Evolutionary conservation across 768 basidiomycete genomes (phyloP).

Genomic region (Auricularia sp.): DNA sequence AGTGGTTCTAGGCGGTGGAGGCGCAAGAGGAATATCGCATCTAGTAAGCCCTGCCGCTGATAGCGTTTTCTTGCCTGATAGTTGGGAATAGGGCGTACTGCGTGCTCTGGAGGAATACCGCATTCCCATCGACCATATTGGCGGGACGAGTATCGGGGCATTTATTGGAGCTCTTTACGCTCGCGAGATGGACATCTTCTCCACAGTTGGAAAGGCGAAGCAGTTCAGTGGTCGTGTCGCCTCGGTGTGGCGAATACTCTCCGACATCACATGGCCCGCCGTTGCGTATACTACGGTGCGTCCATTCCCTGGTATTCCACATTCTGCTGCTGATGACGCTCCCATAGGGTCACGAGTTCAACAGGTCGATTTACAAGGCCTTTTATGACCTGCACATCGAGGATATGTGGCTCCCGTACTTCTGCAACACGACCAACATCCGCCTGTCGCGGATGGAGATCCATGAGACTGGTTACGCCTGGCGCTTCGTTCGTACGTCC

Average conservation of each 20-base stretch:
- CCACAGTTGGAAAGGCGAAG: slow-evolving; percentile 75
- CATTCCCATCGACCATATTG: slow-evolving; percentile 90
- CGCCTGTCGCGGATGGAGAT: slow-evolving; percentile 94
- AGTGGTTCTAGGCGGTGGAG: slow-evolving; percentile 93
- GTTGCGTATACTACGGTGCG: slow-evolving; percentile 82
- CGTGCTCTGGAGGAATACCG: slow-evolving; percentile 85
- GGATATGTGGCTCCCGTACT: slow-evolving; percentile 98
- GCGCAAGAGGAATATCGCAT: slow-evolving; percentile 80
- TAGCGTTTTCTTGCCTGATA: neutral
- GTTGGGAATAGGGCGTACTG: slow-evolving; percentile 61
- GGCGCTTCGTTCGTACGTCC: slow-evolving; percentile 75
- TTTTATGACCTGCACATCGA: slow-evolving; percentile 93
- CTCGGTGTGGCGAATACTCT: slow-evolving; percentile 78
- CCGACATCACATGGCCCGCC: slow-evolving; percentile 86
- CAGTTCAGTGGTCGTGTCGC: slow-evolving; percentile 57
- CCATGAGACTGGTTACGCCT: slow-evolving; percentile 97
- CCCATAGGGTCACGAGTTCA: slow-evolving; percentile 81
- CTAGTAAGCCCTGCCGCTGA: slow-evolving; percentile 28
- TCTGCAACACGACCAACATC: slow-evolving; percentile 97
- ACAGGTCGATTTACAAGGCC: slow-evolving; percentile 88
- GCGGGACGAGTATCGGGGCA: slow-evolving; percentile 84
- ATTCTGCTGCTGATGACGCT: slow-evolving; percentile 8
- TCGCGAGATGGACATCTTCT: slow-evolving; percentile 83
- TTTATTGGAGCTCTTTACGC: slow-evolving; percentile 94
- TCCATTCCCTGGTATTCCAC: neutral